Base-by-base conservation (phyloP, 1,284 basidiomycete species). In the Cystobasidium slooffiae region DNA sequence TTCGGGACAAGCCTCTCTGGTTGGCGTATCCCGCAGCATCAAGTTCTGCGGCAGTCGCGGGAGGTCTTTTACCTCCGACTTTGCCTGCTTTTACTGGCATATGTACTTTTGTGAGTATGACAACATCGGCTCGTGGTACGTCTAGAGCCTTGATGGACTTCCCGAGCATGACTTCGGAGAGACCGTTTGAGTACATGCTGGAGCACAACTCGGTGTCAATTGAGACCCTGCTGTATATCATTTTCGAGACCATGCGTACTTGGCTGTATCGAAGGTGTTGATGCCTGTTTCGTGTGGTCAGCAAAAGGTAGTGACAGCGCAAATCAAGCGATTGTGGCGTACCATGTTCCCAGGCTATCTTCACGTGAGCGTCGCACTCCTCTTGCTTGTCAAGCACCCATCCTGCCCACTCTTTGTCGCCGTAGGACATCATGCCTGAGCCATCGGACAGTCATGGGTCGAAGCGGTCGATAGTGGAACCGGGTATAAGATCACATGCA, bases 141-240 rank as follows among this genome's bases (percentile, higher is more conserved):
- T 88, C 82, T 75, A 88, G 85, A 76, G 89, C 79, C 78, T 89
- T 90, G 82, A 94, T 89, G 0, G 90, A 92, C 77, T 90, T 89
- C 6, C 92, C 91, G 47, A 93, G 85, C 75, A 91, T 87, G 37
- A 86, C 80, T 81, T 94, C 92, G 0, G 88, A 89, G n/a, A 85
- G 81, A 6, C 91, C 91, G 77, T 89, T 88, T 1, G 88, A 88
- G 80, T 92, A 92, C 2, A 74, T 72, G 51, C 73, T 68, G 24
- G 49, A 58, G 14, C 43, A 56, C 47, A 58, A 12, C 24, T 58
- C 47, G 56, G 49, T 63, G 73, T 90, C 24, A 90, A 24, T 59
- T 24, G 31, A 31, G 31, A 72, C 18, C 12, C 10, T 31, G 8
- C 9, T 5, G 41, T 24, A 43, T 22, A 41, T 8, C 12, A 16